Base-by-base conservation (phyloP, 176 grass and related monocot genomes). In the Musa beccarii region DNA sequence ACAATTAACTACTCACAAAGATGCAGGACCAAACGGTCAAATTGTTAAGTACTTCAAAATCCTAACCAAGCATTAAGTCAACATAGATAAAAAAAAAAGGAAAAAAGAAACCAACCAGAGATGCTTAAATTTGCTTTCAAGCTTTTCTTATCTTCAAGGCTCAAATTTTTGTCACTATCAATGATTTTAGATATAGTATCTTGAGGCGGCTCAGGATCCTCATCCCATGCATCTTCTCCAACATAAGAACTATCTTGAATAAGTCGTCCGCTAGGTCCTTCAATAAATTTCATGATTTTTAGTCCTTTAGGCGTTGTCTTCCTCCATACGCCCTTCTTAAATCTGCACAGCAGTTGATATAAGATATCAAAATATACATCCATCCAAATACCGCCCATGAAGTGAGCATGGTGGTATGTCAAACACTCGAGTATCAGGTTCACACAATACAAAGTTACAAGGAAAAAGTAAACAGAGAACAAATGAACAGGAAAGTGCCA, bases 221-320 rank as follows among this genome's bases (percentile, higher is more conserved):
- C 79, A 22, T 72, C 69, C 79, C 79, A 80, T 63, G 79, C 79
- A 80, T 80, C 69, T 73, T 80, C 79, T 80, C 79, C 79, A 64
- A 83, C 81, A 71, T 76, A 83, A 53, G 81, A 83, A 52, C 67
- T 59, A 65, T 83, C 81, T 66, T 77, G 74, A 77, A 83, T 59
- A 29, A 83, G 75, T 71, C 55, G 49, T 1, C 73, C 81, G 8
- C 73, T 51, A 12, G 66, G 74, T 53, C 81, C 81, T 76, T 83
- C 74, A 71, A 83, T 34, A 63, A 83, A 83, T 53, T 83, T 83
- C 53, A 77, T 77, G 7, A 83, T 77, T 83, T 77, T 83, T 61
- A 83, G 52, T 53, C 81, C 81, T 73, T 83, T 83, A 53, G 81
- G 81, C 74, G 65, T 83, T 52, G 74, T 72, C 29, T 83, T 83